phyloP scores from a whole-genome alignment of 192 early-diverging fungal species.

The Dimargaris xerosporica region DNA sequence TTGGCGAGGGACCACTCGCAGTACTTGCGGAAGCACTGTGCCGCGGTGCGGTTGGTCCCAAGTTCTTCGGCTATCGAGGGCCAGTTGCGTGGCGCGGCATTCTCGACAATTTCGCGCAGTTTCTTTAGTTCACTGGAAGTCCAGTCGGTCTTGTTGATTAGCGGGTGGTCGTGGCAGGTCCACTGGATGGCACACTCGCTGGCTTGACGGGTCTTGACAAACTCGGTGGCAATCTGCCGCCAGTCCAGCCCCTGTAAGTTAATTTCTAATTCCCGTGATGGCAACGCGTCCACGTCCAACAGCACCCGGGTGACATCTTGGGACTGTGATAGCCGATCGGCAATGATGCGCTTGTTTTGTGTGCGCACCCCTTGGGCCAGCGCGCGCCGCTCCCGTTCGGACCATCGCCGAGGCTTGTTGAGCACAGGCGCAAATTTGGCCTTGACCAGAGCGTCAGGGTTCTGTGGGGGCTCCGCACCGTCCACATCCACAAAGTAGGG shows the following conservation, averaged over 20 bases:
- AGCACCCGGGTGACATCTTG: conserved; percentile 24
- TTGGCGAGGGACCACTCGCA: conserved; percentile 31
- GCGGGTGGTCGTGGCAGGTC: conserved; percentile 61
- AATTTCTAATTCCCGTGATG: conserved; percentile 27
- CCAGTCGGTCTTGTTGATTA: conserved; percentile 59
- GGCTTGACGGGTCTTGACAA: conserved; percentile 37
- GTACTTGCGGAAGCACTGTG: conserved; percentile 59
- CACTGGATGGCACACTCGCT: conserved; percentile 68
- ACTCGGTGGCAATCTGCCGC: conserved; percentile 29
- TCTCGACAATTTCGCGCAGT: conserved; percentile 28
- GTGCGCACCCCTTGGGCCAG: conserved; percentile 30
- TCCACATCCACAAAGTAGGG: conserved; percentile 24
- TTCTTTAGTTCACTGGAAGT: conserved; percentile 32
- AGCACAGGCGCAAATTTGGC: conserved; percentile 28
- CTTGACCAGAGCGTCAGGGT: conserved; percentile 28
- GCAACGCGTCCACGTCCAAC: conserved; percentile 27
- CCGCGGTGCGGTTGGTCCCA: conserved; percentile 46
- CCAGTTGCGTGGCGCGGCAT: conserved; percentile 40
- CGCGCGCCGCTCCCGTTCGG: conserved; percentile 32
- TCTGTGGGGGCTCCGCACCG: conserved; percentile 26
- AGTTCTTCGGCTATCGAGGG: conserved; percentile 43
- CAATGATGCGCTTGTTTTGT: conserved; percentile 28
- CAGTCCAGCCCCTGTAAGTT: conserved; percentile 30
- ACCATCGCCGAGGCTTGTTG: conserved; percentile 32
- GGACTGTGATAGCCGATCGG: conserved; percentile 18